A percentile compares a stretch with the other conserved stretches of the same genome.
Conservation (phyloP, 83 land plant species). For the Larix sibirica region DNA sequence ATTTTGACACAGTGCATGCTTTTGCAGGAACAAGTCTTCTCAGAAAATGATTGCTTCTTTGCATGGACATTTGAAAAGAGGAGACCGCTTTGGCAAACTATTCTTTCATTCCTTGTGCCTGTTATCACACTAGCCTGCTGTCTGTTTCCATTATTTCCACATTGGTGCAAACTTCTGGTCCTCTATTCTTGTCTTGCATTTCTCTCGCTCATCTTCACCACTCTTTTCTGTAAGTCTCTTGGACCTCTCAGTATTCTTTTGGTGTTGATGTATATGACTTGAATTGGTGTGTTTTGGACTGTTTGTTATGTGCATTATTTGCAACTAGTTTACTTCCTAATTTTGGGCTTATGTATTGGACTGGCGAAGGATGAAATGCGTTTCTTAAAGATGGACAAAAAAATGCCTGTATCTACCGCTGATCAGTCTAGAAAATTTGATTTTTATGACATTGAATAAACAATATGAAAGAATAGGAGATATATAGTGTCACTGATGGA, state of each 20-base stretch:
- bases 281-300: background rate
- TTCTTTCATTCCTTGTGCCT: conserved; percentile 91
- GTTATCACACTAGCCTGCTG: conserved; percentile 96
- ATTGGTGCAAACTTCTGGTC: conserved; percentile 86
- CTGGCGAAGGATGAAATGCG: background rate
- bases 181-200: conserved; percentile 87
- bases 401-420: background rate
- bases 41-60: conserved; percentile 90
- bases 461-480: background rate
- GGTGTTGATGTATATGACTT: background rate
- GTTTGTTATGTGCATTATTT: background rate
- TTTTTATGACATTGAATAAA: background rate
- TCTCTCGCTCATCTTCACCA: conserved; percentile 66
- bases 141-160: conserved; percentile 97
- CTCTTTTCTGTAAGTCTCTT: conserved; percentile 73
- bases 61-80: conserved; percentile 97
- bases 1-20: background rate
- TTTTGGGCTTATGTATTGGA: background rate
- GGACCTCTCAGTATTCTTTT: background rate
- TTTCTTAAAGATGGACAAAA: background rate
- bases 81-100: conserved; percentile 94
- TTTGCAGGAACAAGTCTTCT: conserved; percentile 87
- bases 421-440: background rate
- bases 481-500: background rate
- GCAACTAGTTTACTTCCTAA: background rate